Conservation (phyloP, 345 rosid species). For the Linum lewisii region DNA sequence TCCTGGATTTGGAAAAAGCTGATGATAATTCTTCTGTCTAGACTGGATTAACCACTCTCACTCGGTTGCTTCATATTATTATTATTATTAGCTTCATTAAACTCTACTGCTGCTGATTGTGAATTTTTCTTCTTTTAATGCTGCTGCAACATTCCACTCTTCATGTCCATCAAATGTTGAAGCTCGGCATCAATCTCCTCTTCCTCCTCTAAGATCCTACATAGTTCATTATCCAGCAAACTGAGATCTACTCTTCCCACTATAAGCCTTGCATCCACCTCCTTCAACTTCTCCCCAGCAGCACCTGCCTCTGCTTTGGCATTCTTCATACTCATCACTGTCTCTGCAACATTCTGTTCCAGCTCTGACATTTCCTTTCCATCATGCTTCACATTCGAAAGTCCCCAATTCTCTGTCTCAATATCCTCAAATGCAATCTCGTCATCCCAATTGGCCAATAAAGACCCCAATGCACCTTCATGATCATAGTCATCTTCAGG, state of each 20-base stretch:
- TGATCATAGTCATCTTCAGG: neutral
- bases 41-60: too few species aligned
- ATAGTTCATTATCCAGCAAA: neutral
- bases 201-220: neutral
- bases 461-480: neutral
- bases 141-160: neutral
- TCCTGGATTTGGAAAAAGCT: too few species aligned
- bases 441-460: too few species aligned
- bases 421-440: neutral
- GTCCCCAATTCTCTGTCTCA: neutral
- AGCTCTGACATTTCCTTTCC: neutral
- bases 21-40: too few species aligned
- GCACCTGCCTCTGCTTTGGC: neutral
- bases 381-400: neutral
- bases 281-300: neutral
- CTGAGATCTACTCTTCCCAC: neutral
- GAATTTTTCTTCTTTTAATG: too few species aligned
- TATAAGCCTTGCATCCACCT: neutral
- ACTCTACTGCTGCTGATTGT: too few species aligned
- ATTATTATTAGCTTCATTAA: too few species aligned
- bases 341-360: neutral
- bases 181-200: neutral
- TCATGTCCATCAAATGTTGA: neutral
- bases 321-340: neutral
- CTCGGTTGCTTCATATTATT: too few species aligned